Evolutionary conservation across 2,329 filamentous ascomycete species (phyloP).

Genomic region (Fusarium buxicola): DNA sequence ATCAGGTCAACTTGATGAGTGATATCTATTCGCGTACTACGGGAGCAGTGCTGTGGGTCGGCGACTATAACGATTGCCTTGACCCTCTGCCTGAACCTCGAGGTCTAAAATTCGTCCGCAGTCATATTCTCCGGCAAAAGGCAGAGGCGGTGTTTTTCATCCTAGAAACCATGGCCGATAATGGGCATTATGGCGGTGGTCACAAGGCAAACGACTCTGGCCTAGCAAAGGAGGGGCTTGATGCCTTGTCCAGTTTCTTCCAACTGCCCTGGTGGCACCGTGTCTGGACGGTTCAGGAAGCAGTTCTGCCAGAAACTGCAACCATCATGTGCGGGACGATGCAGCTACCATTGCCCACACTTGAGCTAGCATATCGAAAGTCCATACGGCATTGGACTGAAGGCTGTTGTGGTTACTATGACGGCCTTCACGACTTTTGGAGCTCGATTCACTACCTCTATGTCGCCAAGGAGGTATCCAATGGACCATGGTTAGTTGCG

Average conservation of each 20-base stretch:
- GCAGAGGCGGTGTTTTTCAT: neutral
- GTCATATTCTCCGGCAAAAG: neutral
- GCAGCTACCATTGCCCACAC: neutral
- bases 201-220: neutral
- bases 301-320: neutral
- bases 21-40: slow-evolving; percentile 7
- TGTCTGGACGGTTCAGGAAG: slow-evolving; percentile 4
- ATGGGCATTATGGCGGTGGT: neutral
- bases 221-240: neutral
- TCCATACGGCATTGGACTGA: neutral
- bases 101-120: too few relatives aligned
- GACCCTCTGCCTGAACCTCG: neutral
- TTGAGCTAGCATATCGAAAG: neutral
- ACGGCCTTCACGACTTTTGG: neutral
- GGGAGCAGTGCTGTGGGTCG: slow-evolving; percentile 12
- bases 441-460: neutral
- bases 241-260: neutral
- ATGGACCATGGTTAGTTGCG: neutral
- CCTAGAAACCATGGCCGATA: neutral
- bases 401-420: neutral
- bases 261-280: neutral
- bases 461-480: neutral
- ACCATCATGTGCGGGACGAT: neutral
- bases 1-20: slow-evolving; percentile 5
- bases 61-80: neutral